These are phyloP conservation scores for Suillus tomentosus DNA, from an alignment of 768 basidiomycete species.

Conservation along the genomic window DNA sequence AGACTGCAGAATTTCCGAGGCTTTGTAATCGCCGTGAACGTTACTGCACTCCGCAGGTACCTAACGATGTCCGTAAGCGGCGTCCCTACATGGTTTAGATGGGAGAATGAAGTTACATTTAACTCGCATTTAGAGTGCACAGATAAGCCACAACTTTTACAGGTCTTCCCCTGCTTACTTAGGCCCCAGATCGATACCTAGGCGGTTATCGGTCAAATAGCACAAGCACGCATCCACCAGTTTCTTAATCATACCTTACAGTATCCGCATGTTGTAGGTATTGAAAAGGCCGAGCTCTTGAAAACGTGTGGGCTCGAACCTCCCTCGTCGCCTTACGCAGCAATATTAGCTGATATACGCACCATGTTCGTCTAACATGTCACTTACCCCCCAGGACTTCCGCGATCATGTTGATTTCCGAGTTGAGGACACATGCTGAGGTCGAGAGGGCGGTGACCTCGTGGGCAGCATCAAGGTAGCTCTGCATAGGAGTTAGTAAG, in stretches of 20 bases:
- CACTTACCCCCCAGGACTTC: slow-evolving; percentile 64
- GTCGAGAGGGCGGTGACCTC: slow-evolving; percentile 54
- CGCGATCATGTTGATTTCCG: slow-evolving; percentile 66
- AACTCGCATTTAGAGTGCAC: slow-evolving; percentile 87
- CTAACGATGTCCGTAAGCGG: slow-evolving; percentile 36
- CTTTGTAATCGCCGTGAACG: slow-evolving; percentile 28
- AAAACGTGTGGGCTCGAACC: slow-evolving; percentile 71
- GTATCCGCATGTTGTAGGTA: slow-evolving; percentile 79
- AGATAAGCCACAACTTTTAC: slow-evolving; percentile 72
- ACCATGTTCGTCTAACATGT: slow-evolving; percentile 16
- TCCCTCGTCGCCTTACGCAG: slow-evolving; percentile 69
- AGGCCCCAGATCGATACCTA: slow-evolving; percentile 87
- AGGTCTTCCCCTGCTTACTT: slow-evolving; percentile 85
- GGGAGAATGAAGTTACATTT: slow-evolving; percentile 50
- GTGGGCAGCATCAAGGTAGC: slow-evolving; percentile 63
- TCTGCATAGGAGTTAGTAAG: slow-evolving; percentile 39
- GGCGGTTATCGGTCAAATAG: slow-evolving; percentile 7
- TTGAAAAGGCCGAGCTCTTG: slow-evolving; percentile 85
- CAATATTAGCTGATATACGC: slow-evolving; percentile 10
- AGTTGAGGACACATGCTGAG: slow-evolving; percentile 56
- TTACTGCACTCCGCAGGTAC: slow-evolving; percentile 70
- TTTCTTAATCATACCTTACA: slow-evolving; percentile 59
- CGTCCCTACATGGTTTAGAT: background rate
- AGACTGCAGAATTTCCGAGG: slow-evolving; percentile 26
- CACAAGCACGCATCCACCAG: slow-evolving; percentile 11